Conservation (phyloP, 495 filamentous ascomycete genomes). For the Immersiella caudata region DNA sequence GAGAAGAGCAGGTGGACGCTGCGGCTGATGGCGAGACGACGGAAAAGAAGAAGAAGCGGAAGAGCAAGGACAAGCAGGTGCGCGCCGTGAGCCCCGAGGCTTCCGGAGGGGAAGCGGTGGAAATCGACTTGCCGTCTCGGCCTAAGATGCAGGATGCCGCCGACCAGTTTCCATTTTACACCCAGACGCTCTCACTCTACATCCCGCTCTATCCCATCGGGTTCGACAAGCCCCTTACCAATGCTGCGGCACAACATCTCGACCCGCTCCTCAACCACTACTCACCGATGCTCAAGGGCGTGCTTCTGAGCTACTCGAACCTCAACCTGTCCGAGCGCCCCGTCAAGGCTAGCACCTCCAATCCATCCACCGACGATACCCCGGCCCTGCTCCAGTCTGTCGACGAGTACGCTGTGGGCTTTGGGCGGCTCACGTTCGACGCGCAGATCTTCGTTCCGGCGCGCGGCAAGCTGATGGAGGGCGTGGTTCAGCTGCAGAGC, state of each 20-base stretch:
- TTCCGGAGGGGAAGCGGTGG: conserved; percentile 30
- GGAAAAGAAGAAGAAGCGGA: conserved; percentile 33
- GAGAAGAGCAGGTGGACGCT: conserved; percentile 19
- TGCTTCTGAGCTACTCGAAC: conserved; percentile 51
- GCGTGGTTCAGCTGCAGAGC: conserved; percentile 50
- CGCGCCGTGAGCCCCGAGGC: conserved; percentile 18
- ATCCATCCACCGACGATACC: conserved; percentile 43
- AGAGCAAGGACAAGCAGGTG: conserved; percentile 30
- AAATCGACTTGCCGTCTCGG: conserved; percentile 28
- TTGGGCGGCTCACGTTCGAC: conserved; percentile 52
- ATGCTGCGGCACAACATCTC: conserved; percentile 48
- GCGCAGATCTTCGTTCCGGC: conserved; percentile 49
- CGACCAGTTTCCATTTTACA: conserved; percentile 49
- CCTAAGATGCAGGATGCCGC: conserved; percentile 20
- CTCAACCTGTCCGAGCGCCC: conserved; percentile 49
- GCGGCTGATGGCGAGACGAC: conserved; percentile 16
- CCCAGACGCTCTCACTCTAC: conserved; percentile 52
- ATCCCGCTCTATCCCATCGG: conserved; percentile 50
- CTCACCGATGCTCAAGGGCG: conserved; percentile 48
- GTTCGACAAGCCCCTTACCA: conserved; percentile 48
- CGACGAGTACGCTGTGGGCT: conserved; percentile 51
- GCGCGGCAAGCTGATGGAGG: conserved; percentile 54
- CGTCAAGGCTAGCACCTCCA: conserved; percentile 34
- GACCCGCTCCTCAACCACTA: conserved; percentile 51
- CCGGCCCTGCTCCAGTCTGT: conserved; percentile 42